phyloP scores from a whole-genome alignment of 768 basidiomycete species.

The Mycena polygramma region DNA sequence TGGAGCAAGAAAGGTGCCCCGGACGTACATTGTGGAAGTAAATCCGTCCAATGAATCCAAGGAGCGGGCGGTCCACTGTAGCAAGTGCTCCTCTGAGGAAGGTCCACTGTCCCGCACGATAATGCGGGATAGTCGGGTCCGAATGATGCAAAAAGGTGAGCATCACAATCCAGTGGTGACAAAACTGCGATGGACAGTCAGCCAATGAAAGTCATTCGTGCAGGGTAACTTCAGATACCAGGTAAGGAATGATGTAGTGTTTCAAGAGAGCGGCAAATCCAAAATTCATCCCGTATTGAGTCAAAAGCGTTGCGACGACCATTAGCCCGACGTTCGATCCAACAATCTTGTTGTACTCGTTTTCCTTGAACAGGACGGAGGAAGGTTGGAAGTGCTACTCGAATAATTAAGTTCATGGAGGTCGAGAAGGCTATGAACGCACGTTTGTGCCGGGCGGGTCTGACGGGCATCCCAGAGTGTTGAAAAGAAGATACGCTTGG shows the following conservation, averaged over 20 bases:
- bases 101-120: constrained; percentile 65
- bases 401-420: not conserved
- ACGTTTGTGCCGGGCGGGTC: constrained; percentile 18
- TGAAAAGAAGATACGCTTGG: constrained; percentile 44
- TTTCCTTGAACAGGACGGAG: constrained; percentile 6
- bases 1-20: not conserved
- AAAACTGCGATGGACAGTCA: constrained; percentile 3
- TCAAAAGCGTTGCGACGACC: not conserved
- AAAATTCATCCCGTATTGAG: not conserved
- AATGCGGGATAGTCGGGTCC: constrained; percentile 69
- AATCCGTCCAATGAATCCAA: constrained; percentile 59
- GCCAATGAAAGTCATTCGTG: not conserved
- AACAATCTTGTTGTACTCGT: constrained; percentile 7
- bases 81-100: constrained; percentile 69
- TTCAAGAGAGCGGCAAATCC: constrained; percentile 5
- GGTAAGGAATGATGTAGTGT: constrained; percentile 12
- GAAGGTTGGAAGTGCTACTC: constrained; percentile 9
- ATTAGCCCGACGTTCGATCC: constrained; percentile 7
- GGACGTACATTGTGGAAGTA: constrained; percentile 36
- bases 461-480: constrained; percentile 8
- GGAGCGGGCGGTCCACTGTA: constrained; percentile 68
- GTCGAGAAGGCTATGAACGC: not conserved
- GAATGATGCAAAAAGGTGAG: constrained; percentile 73
- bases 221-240: constrained; percentile 40
- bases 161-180: constrained; percentile 55